Evolutionary conservation across 2,329 filamentous ascomycete species (phyloP).

Genomic region (Penicillium expansum): DNA sequence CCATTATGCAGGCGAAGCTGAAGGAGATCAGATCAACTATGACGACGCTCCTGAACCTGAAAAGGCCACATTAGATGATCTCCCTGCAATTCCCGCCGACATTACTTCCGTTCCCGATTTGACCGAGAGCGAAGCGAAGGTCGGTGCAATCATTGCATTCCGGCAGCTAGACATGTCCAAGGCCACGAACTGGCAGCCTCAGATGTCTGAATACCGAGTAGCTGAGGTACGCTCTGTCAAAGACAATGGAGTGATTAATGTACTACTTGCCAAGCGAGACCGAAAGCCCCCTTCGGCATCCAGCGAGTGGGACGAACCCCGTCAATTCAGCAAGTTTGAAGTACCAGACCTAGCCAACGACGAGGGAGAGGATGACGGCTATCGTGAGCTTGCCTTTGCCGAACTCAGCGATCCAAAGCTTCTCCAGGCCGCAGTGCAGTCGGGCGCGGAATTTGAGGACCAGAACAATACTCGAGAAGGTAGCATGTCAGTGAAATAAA

Average conservation of each 20-base stretch:
- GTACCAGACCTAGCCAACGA: constrained; percentile 63
- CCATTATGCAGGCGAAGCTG: constrained; percentile 12
- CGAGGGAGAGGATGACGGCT: constrained; percentile 57
- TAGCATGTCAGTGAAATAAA: constrained; percentile 42
- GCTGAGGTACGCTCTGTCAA: constrained; percentile 61
- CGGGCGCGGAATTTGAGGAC: constrained; percentile 24
- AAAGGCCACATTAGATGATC: constrained; percentile 42
- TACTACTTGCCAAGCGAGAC: constrained; percentile 69
- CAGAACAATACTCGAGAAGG: constrained; percentile 28
- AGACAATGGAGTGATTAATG: constrained; percentile 54
- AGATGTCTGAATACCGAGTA: constrained; percentile 57
- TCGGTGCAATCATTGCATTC: constrained; percentile 46
- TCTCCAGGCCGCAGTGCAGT: constrained; percentile 46
- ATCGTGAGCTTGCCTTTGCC: constrained; percentile 57
- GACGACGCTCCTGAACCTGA: constrained; percentile 36
- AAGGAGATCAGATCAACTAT: constrained; percentile 38
- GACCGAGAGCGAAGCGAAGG: constrained; percentile 30
- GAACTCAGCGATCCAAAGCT: constrained; percentile 69
- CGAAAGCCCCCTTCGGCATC: constrained; percentile 58
- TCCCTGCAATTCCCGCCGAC: constrained; percentile 55
- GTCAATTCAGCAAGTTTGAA: constrained; percentile 76
- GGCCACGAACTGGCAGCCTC: constrained; percentile 48
- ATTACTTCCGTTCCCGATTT: constrained; percentile 59
- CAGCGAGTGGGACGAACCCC: constrained; percentile 60
- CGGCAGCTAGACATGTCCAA: constrained; percentile 49